Conservation (phyloP, 495 filamentous ascomycete species). For the Aspergillus haitiensis region DNA sequence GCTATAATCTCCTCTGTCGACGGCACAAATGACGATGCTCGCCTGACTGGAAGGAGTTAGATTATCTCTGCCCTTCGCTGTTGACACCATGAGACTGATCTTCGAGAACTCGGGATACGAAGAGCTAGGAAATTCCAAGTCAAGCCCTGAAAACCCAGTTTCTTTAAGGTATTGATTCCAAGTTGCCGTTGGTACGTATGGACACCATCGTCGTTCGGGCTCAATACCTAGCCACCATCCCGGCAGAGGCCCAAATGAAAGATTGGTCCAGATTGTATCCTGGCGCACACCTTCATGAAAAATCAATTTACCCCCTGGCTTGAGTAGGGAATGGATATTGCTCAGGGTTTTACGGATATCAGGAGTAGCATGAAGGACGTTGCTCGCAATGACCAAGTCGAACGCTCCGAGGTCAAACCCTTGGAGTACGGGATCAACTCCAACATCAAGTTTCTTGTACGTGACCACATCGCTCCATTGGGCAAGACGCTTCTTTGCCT, state of each 20-base stretch:
- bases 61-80: neutral
- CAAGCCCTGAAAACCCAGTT: constrained; percentile 35
- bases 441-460: constrained; percentile 28
- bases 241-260: constrained; percentile 19
- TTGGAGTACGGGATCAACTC: constrained; percentile 12
- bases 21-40: too few species aligned
- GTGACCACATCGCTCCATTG: neutral
- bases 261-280: neutral
- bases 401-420: constrained; percentile 22
- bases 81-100: neutral
- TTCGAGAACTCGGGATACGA: neutral
- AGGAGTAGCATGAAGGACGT: constrained; percentile 21
- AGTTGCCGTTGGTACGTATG: constrained; percentile 27
- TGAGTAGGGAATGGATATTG: constrained; percentile 8
- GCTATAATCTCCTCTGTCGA: too few species aligned
- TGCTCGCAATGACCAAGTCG: constrained; percentile 28
- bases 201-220: constrained; percentile 27
- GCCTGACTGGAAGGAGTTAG: neutral
- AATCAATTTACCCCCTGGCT: constrained; percentile 29
- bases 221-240: constrained; percentile 43
- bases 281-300: constrained; percentile 26
- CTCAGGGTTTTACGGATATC: constrained; percentile 4
- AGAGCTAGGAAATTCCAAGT: constrained; percentile 15
- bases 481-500: neutral
- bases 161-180: constrained; percentile 35